Conservation (phyloP, 495 filamentous ascomycete genomes). For the Xylaria longipes region DNA sequence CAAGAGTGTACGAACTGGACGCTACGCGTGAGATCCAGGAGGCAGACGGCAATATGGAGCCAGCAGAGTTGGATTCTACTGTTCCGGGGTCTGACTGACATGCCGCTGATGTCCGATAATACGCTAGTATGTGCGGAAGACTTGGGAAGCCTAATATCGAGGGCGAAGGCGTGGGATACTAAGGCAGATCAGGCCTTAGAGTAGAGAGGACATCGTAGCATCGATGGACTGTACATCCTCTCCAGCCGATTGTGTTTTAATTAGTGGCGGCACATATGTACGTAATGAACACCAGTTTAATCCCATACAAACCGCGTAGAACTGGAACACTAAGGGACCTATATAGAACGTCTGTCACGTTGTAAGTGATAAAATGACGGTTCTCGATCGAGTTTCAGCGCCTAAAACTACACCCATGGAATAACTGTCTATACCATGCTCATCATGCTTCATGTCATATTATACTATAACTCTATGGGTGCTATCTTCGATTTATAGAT, state of each 20-base stretch:
- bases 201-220: neutral
- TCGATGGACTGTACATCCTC: neutral
- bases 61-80: constrained; percentile 4
- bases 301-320: neutral
- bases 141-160: neutral
- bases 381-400: neutral
- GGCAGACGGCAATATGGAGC: constrained; percentile 2
- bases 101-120: neutral
- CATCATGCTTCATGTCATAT: neutral
- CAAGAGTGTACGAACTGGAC: neutral
- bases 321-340: neutral
- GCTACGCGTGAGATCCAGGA: neutral
- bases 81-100: neutral
- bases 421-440: neutral
- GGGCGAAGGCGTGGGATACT: neutral
- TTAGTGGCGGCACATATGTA: neutral
- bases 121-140: neutral
- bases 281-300: neutral
- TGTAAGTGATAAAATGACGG: neutral
- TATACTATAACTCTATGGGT: neutral
- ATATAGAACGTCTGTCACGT: neutral
- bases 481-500: neutral
- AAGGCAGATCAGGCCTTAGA: neutral
- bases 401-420: neutral
- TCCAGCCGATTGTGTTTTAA: neutral